These are phyloP conservation scores for Elsinoe necatrix DNA, from an alignment of 2,329 filamentous ascomycete species.

Conservation along the genomic window DNA sequence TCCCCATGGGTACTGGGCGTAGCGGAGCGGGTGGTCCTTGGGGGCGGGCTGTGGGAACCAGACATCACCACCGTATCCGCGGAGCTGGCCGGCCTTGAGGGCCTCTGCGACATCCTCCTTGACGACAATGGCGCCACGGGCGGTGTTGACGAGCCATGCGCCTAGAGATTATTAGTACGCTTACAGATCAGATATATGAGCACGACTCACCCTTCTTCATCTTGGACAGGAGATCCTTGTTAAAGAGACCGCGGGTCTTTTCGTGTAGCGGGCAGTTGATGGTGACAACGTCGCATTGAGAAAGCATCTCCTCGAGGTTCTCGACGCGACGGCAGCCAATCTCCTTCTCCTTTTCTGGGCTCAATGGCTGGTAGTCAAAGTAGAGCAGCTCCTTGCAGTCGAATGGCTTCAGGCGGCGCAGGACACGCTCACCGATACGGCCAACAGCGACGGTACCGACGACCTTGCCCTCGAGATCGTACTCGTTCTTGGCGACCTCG, in stretches of 20 bases:
- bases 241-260: slow-evolving; percentile 92
- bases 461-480: slow-evolving; percentile 92
- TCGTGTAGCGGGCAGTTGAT: slow-evolving; percentile 99
- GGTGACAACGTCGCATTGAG: slow-evolving; percentile 92
- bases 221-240: slow-evolving; percentile 97
- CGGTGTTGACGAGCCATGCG: slow-evolving; percentile 97
- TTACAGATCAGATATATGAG: not conserved
- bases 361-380: slow-evolving; percentile 97
- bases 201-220: slow-evolving; percentile 88
- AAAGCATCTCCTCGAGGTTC: slow-evolving; percentile 82
- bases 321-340: slow-evolving; percentile 90
- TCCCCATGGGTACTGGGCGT: slow-evolving; percentile 79
- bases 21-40: slow-evolving; percentile 83
- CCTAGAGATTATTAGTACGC: slow-evolving; percentile 39
- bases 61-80: slow-evolving; percentile 79
- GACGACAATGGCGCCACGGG: slow-evolving; percentile 96
- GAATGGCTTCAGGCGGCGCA: slow-evolving; percentile 91
- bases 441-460: slow-evolving; percentile 96
- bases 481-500: slow-evolving; percentile 95
- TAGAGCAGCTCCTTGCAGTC: slow-evolving; percentile 99
- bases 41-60: slow-evolving; percentile 98
- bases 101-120: slow-evolving; percentile 97
- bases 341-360: slow-evolving; percentile 78
- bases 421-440: slow-evolving; percentile 95
- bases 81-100: slow-evolving; percentile 82